A percentile compares a stretch with the other conserved stretches of the same genome.
These are phyloP conservation scores for Exobasidium cylindrosporum DNA, from an alignment of 1,284 basidiomycete species.

Conservation along the genomic window DNA sequence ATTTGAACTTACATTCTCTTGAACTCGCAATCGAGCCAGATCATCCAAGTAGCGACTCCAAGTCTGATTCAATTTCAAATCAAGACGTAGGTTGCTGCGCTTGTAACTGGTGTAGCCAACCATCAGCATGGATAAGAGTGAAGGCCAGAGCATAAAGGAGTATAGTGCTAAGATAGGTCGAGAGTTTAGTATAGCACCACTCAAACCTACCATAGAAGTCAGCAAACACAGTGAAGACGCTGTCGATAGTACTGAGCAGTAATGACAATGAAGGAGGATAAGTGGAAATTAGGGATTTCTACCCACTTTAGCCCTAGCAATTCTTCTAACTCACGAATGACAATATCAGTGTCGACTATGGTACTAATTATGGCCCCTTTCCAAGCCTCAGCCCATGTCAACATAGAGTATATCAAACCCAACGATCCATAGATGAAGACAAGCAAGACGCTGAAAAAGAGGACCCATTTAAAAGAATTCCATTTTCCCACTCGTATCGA, in stretches of 20 bases:
- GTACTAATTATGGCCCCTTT: conserved; percentile 15
- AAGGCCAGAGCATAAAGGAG: conserved; percentile 54
- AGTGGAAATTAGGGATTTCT: too few relatives aligned
- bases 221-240: conserved; percentile 18
- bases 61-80: conserved; percentile 53
- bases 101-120: conserved; percentile 54
- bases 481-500: conserved; percentile 11
- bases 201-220: conserved; percentile 63
- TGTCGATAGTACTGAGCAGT: conserved; percentile 14
- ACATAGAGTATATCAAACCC: conserved; percentile 10
- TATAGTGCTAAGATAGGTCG: conserved; percentile 55
- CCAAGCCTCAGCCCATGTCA: conserved; percentile 20
- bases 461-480: conserved; percentile 19
- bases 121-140: conserved; percentile 47
- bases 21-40: conserved; percentile 41
- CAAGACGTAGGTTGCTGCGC: conserved; percentile 47
- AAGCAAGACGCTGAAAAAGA: conserved; percentile 19
- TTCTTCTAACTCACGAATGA: conserved; percentile 19
- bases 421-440: conserved; percentile 15
- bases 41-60: conserved; percentile 54
- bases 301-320: too few relatives aligned
- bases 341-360: conserved; percentile 17
- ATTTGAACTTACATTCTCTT: conserved; percentile 21
- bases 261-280: neutral
- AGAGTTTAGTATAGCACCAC: conserved; percentile 49